Conservation (phyloP, 1,139 yeast genomes). For the Groenewaldozyma sp. region DNA sequence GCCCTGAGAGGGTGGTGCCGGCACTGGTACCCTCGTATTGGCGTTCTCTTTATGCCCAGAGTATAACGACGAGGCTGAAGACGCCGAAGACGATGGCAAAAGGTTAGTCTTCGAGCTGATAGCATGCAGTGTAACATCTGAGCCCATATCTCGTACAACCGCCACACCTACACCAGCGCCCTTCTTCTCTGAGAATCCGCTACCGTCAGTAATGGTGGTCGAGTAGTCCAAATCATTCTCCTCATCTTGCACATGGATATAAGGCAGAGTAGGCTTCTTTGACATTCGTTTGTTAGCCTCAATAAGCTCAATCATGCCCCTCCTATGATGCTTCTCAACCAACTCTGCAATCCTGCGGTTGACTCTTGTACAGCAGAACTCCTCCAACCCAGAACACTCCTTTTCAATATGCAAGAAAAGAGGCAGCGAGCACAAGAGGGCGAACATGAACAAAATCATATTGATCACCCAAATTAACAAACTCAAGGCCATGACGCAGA, state of each 20-base stretch:
- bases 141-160: background rate
- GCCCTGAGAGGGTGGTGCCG: background rate
- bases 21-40: background rate
- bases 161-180: slow-evolving; percentile 1
- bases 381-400: slow-evolving; percentile 39
- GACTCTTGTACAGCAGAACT: slow-evolving; percentile 49
- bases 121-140: slow-evolving; percentile 2
- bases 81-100: background rate
- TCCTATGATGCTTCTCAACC: slow-evolving; percentile 40
- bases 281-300: slow-evolving; percentile 20
- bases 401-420: slow-evolving; percentile 40
- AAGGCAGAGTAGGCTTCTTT: slow-evolving; percentile 18
- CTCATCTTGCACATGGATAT: slow-evolving; percentile 7
- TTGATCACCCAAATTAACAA: slow-evolving; percentile 67
- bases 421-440: slow-evolving; percentile 48
- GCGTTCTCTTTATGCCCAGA: background rate
- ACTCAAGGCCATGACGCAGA: slow-evolving; percentile 69
- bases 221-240: background rate
- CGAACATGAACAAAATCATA: slow-evolving; percentile 50
- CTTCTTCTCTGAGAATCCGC: slow-evolving; percentile 1
- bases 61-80: background rate
- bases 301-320: slow-evolving; percentile 21
- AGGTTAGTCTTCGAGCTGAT: slow-evolving; percentile 4
- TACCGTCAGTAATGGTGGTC: slow-evolving; percentile 4
- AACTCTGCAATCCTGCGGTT: slow-evolving; percentile 46